Evolutionary conservation across 148 eudicot genomes (phyloP), one percentile per base, ranked within the genome.

Genomic region (Limonium bicolor): DNA sequence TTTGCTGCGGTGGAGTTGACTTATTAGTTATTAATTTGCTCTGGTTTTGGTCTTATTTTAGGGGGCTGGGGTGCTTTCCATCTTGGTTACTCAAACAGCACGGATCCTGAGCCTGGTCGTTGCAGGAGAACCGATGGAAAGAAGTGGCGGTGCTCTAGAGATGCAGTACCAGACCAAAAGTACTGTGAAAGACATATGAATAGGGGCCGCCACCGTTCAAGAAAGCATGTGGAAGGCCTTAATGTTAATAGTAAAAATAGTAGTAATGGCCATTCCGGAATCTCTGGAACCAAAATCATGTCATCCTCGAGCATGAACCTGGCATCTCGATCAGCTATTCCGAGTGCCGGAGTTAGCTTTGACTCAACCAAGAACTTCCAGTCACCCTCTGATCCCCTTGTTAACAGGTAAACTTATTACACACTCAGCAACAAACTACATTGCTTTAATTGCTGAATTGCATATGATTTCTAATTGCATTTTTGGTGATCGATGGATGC

Each of bases 341-440:
- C 24, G n/a, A 15, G 5, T 9, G 25, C 25, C 3, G 44, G 44
- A 43, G n/a, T n/a, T n/a, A n/a, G n/a, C n/a, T n/a, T n/a, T n/a
- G n/a, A n/a, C n/a, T n/a, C n/a, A n/a, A n/a, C 45, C 34, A 53
- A 52, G 52, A 58, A 56, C 61, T 36, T 46, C 47, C 73, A 66
- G 49, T 44, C 48, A n/a, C n/a, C n/a, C n/a, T n/a, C n/a, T n/a
- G 40, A 52, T 6, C 48, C 65, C 29, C 54, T 51, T 7, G 15
- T 41, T 30, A 54, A 59, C 63, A 66, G 80, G 80, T 69, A 29
- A n/a, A n/a, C n/a, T n/a, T n/a, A 57, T 45, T 30, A n/a, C n/a
- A n/a, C n/a, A n/a, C n/a, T n/a, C n/a, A n/a, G n/a, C n/a, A n/a
- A n/a, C n/a, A n/a, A n/a, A n/a, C n/a, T n/a, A n/a, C n/a, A n/a